Evolutionary conservation across 2,329 filamentous ascomycete species (phyloP).

Genomic region (Phoma sp.): DNA sequence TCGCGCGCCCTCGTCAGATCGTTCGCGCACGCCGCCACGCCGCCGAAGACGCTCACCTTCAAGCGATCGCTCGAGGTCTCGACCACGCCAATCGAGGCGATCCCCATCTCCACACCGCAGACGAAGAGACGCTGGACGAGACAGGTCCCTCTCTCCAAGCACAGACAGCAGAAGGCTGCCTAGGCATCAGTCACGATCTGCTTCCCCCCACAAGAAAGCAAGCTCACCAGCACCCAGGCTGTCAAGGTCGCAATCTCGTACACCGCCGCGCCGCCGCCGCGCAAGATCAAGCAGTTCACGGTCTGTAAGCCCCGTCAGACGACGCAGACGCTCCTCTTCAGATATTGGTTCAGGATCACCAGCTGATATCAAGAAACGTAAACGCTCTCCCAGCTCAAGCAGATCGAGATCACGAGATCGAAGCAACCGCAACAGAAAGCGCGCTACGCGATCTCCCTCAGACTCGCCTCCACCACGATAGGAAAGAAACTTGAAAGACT

Average conservation of each 20-base stretch:
- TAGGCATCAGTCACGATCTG: slow-evolving; percentile 55
- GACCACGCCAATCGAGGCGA: slow-evolving; percentile 28
- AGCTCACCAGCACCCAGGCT: slow-evolving; percentile 62
- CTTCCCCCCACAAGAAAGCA: slow-evolving; percentile 55
- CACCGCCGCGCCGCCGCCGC: slow-evolving; percentile 45
- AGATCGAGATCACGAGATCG: slow-evolving; percentile 41
- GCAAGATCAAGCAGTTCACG: slow-evolving; percentile 46
- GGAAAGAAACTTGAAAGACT: slow-evolving; percentile 13
- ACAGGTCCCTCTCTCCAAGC: slow-evolving; percentile 41
- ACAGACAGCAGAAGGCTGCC: slow-evolving; percentile 37
- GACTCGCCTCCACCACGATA: slow-evolving; percentile 22
- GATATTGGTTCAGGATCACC: slow-evolving; percentile 51
- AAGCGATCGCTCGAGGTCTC: slow-evolving; percentile 42
- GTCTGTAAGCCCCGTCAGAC: slow-evolving; percentile 49
- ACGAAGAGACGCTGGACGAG: slow-evolving; percentile 23
- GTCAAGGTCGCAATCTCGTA: slow-evolving; percentile 43
- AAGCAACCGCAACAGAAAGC: slow-evolving; percentile 24
- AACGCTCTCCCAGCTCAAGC: slow-evolving; percentile 51
- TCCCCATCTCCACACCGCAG: slow-evolving; percentile 35
- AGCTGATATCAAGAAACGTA: slow-evolving; percentile 58
- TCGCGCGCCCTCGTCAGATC: slow-evolving; percentile 37
- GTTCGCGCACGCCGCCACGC: slow-evolving; percentile 50
- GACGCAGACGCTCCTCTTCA: slow-evolving; percentile 54
- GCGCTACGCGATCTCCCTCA: slow-evolving; percentile 27
- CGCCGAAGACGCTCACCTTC: slow-evolving; percentile 41